phyloP scores from a whole-genome alignment of 2,329 filamentous ascomycete species.

The Colletotrichum nymphaeae region DNA sequence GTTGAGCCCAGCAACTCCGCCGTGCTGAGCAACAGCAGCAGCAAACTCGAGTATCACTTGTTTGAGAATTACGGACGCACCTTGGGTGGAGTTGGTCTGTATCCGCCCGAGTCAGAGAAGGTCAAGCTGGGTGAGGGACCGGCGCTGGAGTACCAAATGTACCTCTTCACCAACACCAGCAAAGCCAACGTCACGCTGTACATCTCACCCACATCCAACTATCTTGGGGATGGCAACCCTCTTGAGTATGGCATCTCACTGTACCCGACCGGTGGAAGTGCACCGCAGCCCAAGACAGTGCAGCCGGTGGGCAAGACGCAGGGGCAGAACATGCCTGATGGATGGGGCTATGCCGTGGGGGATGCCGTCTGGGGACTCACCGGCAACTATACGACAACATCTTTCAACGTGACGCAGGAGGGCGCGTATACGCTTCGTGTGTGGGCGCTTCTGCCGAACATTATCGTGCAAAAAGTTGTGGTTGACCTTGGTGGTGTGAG shows the following conservation, averaged over 20 bases:
- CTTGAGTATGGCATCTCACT: slow-evolving; percentile 63
- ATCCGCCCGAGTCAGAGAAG: slow-evolving; percentile 62
- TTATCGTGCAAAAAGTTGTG: slow-evolving; percentile 67
- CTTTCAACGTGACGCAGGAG: slow-evolving; percentile 51
- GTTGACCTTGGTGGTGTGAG: slow-evolving; percentile 66
- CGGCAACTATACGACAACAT: slow-evolving; percentile 57
- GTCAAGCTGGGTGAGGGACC: slow-evolving; percentile 61
- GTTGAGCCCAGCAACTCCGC: slow-evolving; percentile 39
- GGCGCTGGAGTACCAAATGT: slow-evolving; percentile 70
- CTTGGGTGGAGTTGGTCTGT: slow-evolving; percentile 66
- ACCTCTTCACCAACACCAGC: slow-evolving; percentile 65
- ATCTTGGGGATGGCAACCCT: slow-evolving; percentile 59
- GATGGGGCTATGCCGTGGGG: slow-evolving; percentile 56
- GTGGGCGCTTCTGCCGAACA: slow-evolving; percentile 63
- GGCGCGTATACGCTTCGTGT: slow-evolving; percentile 62
- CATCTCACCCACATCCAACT: slow-evolving; percentile 65
- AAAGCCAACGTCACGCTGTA: slow-evolving; percentile 58
- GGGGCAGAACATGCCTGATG: slow-evolving; percentile 52
- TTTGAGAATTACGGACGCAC: slow-evolving; percentile 69
- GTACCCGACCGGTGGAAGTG: slow-evolving; percentile 50
- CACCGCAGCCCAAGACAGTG: slow-evolving; percentile 47
- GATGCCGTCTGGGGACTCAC: slow-evolving; percentile 59
- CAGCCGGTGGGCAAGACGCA: slow-evolving; percentile 55
- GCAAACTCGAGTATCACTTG: slow-evolving; percentile 56
- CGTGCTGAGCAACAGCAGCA: slow-evolving; percentile 4